Evolutionary conservation across 106 monocot genomes (phyloP), one percentile per base, ranked within the genome.

Genomic region (Dendrobium nobile): DNA sequence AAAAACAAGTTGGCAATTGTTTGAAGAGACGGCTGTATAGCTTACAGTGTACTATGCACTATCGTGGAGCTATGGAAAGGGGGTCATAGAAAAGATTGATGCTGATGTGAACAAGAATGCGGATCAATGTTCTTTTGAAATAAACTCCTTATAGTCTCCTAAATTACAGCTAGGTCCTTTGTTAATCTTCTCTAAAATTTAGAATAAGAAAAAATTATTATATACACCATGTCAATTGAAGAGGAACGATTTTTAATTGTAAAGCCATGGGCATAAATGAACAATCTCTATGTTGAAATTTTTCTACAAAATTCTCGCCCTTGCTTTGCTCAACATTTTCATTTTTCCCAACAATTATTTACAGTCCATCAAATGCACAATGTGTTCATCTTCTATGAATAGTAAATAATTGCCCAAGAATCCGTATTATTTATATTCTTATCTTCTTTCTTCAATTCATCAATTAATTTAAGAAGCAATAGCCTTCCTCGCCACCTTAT

Each of bases 371-470:
- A 61, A 61, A 61, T 61, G 61, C 5, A 22, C 22, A n/a, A 61
- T 19, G 61, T 61, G 61, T 22, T 61, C 61, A 61, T 61, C 19
- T 61, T 61, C 61, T 61, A n/a, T 22, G 22, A 61, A 61, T 5
- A 22, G 61, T 61, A 61, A 61, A 20, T 7, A 61, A n/a, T 24
- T 61, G 4, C 22, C 61, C 61, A 61, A 61, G 8, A 19, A 3
- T n/a, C 22, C 61, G 4, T 61, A n/a, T 61, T 61, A 61, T 61
- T 1, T 20, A 61, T 61, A n/a, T n/a, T 61, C n/a, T 4, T n/a
- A 22, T 61, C 61, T n/a, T 61, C 61, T 61, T 61, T 61, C 61
- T 61, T 61, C 61, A 61, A n/a, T 61, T 61, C 61, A 61, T 7
- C 61, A 61, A 61, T 61, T n/a, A 61, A 5, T 61, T 61, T 61